phyloP scores from a whole-genome alignment of 2,329 filamentous ascomycete species.

The Aspergillus thermomutatus region DNA sequence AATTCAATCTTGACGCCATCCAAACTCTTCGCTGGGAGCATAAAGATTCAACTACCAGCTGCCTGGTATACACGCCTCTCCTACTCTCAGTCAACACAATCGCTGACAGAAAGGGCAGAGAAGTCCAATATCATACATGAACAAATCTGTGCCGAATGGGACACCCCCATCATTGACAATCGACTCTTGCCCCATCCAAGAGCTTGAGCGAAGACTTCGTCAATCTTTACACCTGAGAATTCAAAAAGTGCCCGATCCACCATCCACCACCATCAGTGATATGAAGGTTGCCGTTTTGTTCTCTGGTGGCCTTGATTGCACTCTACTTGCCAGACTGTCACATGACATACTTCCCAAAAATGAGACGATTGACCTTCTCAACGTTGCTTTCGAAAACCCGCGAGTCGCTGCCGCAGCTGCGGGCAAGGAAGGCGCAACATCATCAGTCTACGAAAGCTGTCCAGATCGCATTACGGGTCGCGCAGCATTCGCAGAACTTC shows the following conservation, averaged over 20 bases:
- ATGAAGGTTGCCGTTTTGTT: constrained; percentile 73
- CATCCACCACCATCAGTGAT: constrained; percentile 25
- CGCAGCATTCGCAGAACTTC: constrained; percentile 73
- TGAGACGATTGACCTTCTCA: constrained; percentile 80
- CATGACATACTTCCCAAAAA: constrained; percentile 69
- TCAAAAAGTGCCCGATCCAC: constrained; percentile 61
- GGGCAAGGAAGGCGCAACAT: constrained; percentile 29
- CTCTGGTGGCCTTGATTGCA: constrained; percentile 92
- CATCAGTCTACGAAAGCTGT: constrained; percentile 69
- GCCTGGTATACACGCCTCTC: constrained; percentile 22
- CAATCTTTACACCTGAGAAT: constrained; percentile 64
- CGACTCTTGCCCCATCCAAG: constrained; percentile 51
- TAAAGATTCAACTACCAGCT: constrained; percentile 11
- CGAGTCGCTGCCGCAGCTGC: constrained; percentile 59
- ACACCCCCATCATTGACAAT: constrained; percentile 27
- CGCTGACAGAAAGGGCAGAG: constrained; percentile 24
- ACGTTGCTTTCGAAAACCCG: constrained; percentile 96
- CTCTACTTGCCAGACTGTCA: constrained; percentile 73
- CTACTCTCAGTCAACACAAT: neutral
- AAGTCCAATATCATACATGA: constrained; percentile 46
- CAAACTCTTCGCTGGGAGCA: constrained; percentile 28
- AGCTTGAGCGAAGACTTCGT: constrained; percentile 54
- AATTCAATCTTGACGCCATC: constrained; percentile 18
- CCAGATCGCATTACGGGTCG: constrained; percentile 88
- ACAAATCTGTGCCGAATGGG: constrained; percentile 33